Evolutionary conservation across 2,329 filamentous ascomycete species (phyloP).

Genomic region (Bimuria novae-zelandiae): DNA sequence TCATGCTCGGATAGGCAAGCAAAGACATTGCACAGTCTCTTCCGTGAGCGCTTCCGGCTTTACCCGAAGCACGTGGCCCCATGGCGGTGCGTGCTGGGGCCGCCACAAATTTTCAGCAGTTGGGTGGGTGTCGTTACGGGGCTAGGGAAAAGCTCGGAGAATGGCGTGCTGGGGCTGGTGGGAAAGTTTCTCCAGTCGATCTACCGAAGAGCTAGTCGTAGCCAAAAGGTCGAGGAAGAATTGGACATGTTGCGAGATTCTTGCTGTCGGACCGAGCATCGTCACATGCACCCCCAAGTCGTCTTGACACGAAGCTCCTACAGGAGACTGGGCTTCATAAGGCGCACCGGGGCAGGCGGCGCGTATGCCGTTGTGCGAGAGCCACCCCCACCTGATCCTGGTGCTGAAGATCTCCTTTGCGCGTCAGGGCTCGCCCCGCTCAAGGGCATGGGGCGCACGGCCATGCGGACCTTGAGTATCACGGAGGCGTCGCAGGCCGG

Average conservation of each 20-base stretch:
- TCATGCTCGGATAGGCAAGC: slow-evolving; percentile 3
- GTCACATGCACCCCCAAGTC: too few species aligned
- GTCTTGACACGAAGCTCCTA: too few species aligned
- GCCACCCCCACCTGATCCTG: slow-evolving; percentile 24
- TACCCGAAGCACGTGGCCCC: slow-evolving; percentile 28
- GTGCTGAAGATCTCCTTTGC: slow-evolving; percentile 21
- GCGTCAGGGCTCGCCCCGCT: slow-evolving; percentile 28
- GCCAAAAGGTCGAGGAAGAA: background rate
- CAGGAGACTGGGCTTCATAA: background rate
- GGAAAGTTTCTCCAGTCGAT: slow-evolving; percentile 17
- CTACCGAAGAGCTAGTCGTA: background rate
- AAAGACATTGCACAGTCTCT: too few species aligned
- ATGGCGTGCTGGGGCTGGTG: slow-evolving; percentile 25
- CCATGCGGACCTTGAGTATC: slow-evolving; percentile 18
- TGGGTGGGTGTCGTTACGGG: background rate
- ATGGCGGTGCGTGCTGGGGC: slow-evolving; percentile 15
- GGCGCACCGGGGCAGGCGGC: slow-evolving; percentile 18
- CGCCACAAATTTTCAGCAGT: slow-evolving; percentile 23
- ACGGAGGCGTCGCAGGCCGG: slow-evolving; percentile 13
- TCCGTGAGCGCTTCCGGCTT: slow-evolving; percentile 22
- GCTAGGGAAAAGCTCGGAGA: slow-evolving; percentile 14
- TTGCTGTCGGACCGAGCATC: too few species aligned
- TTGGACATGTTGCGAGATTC: background rate
- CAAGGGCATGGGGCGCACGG: slow-evolving; percentile 25
- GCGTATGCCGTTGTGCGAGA: slow-evolving; percentile 17